These are phyloP conservation scores for Acrocalymma vagum DNA, from an alignment of 2,329 filamentous ascomycete species.

Conservation along the genomic window DNA sequence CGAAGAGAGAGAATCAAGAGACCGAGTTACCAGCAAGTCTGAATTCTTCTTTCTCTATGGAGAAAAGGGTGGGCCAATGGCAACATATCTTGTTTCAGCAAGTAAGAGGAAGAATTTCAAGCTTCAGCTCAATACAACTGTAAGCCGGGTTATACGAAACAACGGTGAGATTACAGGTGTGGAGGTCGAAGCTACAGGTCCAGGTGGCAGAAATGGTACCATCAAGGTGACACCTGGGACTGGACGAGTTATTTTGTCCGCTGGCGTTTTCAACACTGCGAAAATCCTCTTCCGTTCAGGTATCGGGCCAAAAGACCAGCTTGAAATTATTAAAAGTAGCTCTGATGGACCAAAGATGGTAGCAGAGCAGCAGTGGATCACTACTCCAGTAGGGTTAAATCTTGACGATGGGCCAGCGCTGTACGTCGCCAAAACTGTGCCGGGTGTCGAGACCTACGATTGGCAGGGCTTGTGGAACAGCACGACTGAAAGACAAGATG, in stretches of 20 bases:
- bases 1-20: slow-evolving; percentile 64
- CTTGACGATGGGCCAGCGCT: slow-evolving; percentile 46
- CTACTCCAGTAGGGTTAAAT: slow-evolving; percentile 54
- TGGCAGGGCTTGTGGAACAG: slow-evolving; percentile 65
- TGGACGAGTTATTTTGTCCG: slow-evolving; percentile 70
- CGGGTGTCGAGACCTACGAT: slow-evolving; percentile 61
- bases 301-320: slow-evolving; percentile 63
- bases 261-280: slow-evolving; percentile 70
- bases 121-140: slow-evolving; percentile 68
- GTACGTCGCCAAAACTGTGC: slow-evolving; percentile 4
- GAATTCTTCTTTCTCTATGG: slow-evolving; percentile 70
- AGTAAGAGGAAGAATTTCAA: slow-evolving; percentile 67
- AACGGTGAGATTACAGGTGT: slow-evolving; percentile 68
- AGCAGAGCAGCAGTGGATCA: slow-evolving; percentile 50
- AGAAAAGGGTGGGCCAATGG: slow-evolving; percentile 71
- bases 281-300: slow-evolving; percentile 72
- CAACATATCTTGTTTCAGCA: slow-evolving; percentile 71
- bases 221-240: slow-evolving; percentile 64
- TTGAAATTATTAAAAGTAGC: slow-evolving; percentile 47
- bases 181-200: slow-evolving; percentile 56
- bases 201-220: slow-evolving; percentile 60
- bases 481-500: slow-evolving; percentile 41
- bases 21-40: slow-evolving; percentile 64
- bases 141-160: slow-evolving; percentile 67
- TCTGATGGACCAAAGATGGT: slow-evolving; percentile 49